These are phyloP conservation scores for Babesia divergens DNA, from an alignment of 169 alveolate species.

Conservation along the genomic window DNA sequence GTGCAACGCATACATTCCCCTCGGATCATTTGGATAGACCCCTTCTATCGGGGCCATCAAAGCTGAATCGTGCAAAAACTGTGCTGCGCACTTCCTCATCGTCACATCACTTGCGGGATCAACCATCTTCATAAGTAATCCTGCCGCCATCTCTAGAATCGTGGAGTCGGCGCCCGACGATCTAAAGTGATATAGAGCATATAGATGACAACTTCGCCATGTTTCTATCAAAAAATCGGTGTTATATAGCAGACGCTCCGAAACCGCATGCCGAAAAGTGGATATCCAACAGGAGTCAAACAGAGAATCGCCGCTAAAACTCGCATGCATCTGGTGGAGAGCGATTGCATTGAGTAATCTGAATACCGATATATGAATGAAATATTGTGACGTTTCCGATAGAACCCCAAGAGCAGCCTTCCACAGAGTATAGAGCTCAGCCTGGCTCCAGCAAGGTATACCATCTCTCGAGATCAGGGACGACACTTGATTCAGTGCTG, in stretches of 20 bases:
- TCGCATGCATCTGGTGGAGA: not conserved
- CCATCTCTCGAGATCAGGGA: not conserved
- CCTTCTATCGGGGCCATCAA: not conserved
- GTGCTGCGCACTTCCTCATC: not conserved
- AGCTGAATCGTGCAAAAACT: not conserved
- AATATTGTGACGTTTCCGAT: not conserved
- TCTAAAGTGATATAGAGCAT: not conserved
- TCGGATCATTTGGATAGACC: not conserved
- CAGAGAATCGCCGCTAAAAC: not conserved
- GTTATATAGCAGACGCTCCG: constrained; percentile 14
- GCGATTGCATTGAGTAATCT: constrained; percentile 10
- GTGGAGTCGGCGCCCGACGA: not conserved
- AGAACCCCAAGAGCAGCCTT: not conserved
- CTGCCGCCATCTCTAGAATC: constrained; percentile 1
- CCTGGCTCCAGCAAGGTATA: not conserved
- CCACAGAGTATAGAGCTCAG: not conserved
- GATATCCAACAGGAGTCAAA: not conserved
- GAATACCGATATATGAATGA: not conserved
- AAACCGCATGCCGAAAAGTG: not conserved
- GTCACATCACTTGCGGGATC: constrained; percentile 21
- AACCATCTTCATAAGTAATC: constrained; percentile 1
- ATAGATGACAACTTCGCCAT: constrained; percentile 17
- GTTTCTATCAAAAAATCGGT: constrained; percentile 4
- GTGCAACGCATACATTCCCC: constrained; percentile 7
- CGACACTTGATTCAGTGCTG: constrained; percentile 3